A percentile compares a stretch with the other conserved stretches of the same genome.
Evolutionary conservation across 2,329 filamentous ascomycete genomes (phyloP).

Genomic region (Cordyceps fumosorosea): DNA sequence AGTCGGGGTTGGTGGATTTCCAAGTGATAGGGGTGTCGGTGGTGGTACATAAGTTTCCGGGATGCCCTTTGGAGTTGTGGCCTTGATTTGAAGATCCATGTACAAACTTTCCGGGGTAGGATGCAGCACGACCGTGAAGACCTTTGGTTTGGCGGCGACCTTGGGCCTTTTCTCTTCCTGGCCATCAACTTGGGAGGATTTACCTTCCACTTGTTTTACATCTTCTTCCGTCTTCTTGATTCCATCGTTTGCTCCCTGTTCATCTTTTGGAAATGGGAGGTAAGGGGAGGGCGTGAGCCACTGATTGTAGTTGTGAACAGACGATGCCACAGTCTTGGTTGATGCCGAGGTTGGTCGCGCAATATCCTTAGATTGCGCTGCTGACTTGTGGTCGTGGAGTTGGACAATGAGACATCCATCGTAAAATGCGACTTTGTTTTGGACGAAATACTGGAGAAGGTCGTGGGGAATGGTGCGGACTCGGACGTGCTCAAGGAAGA

Average conservation of each 20-base stretch:
- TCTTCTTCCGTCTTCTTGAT: conserved; percentile 32
- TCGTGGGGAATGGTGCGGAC: conserved; percentile 80
- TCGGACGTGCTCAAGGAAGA: conserved; percentile 70
- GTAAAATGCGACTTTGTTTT: conserved; percentile 72
- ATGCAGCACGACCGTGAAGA: conserved; percentile 75
- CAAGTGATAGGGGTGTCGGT: conserved; percentile 56
- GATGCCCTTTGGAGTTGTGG: conserved; percentile 56
- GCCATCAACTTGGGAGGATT: conserved; percentile 26
- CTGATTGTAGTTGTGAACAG: conserved; percentile 86
- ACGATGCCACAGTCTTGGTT: conserved; percentile 63
- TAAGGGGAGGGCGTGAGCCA: conserved; percentile 87
- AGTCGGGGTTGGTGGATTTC: conserved; percentile 54
- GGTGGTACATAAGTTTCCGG: conserved; percentile 43
- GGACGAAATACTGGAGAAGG: conserved; percentile 70
- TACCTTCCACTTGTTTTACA: conserved; percentile 15
- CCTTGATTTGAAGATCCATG: conserved; percentile 69
- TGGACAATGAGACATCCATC: conserved; percentile 93
- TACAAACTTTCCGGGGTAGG: conserved; percentile 73
- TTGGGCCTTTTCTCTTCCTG: conserved; percentile 34
- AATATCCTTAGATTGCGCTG: conserved; percentile 54
- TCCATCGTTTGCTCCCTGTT: conserved; percentile 34
- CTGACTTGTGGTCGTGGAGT: conserved; percentile 78
- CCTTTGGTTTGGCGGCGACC: conserved; percentile 49
- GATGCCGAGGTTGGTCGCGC: conserved; percentile 43
- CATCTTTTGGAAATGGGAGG: conserved; percentile 64